Conservation (phyloP, 305 asterid species). For the Fraxinus greggii region DNA sequence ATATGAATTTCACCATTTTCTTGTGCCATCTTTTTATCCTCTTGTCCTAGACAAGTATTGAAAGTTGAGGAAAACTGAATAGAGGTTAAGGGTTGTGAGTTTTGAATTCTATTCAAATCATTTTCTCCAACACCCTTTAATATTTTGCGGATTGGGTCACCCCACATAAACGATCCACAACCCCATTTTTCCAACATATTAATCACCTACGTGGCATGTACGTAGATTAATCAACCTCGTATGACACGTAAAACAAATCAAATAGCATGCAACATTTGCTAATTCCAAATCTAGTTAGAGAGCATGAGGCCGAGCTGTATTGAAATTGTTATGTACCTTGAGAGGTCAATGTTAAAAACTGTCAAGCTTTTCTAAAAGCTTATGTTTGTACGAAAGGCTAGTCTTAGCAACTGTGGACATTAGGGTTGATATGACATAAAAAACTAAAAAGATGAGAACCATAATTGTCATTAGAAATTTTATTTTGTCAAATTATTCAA, state of each 20-base stretch:
- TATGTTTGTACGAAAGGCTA: not conserved
- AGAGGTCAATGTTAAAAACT: not conserved
- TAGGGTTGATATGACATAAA: not conserved
- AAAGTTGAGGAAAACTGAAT: not conserved
- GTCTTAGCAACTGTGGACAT: not conserved
- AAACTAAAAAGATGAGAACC: not conserved
- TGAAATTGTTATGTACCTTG: not conserved
- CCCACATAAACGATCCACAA: not conserved
- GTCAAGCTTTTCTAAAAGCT: not conserved
- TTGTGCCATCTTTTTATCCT: not conserved
- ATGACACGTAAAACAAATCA: not conserved
- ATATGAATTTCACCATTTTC: not conserved
- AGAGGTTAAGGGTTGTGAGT: not conserved
- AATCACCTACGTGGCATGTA: no score
- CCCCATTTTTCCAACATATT: no score
- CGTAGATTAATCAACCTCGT: no score
- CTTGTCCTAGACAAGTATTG: not conserved
- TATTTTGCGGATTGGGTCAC: not conserved
- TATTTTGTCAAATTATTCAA: not conserved
- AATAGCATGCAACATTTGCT: not conserved
- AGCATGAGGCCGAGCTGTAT: not conserved
- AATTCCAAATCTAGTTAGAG: not conserved
- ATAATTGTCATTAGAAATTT: not conserved
- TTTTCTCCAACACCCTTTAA: not conserved
- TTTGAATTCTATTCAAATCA: not conserved